A percentile compares a stretch with the other conserved stretches of the same genome.
Conservation (phyloP, 371 early-diverging fungal genomes). For the Apophysomyces ossiformis region DNA sequence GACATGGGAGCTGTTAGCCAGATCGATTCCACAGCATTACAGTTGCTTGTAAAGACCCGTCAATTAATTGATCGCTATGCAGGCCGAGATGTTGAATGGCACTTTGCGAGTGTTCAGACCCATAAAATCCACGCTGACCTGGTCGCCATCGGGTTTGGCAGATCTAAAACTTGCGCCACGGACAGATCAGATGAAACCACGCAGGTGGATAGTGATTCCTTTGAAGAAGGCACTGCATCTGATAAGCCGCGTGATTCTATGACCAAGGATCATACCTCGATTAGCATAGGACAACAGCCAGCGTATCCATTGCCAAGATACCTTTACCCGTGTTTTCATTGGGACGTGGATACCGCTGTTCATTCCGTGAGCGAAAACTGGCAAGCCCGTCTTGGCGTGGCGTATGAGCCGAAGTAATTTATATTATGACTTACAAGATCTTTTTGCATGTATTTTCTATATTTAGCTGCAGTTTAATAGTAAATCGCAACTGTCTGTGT, state of each 20-base stretch:
- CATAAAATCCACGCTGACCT: slow-evolving; percentile 12
- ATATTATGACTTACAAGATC: not conserved
- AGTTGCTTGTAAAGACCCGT: slow-evolving; percentile 57
- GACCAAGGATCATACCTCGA: not conserved
- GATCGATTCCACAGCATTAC: slow-evolving; percentile 77
- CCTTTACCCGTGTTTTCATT: slow-evolving; percentile 28
- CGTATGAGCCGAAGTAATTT: not conserved
- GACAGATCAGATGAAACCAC: not conserved
- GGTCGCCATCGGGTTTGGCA: slow-evolving; percentile 18
- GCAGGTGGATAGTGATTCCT: not conserved
- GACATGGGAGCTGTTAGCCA: slow-evolving; percentile 73
- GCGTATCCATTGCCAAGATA: slow-evolving; percentile 21
- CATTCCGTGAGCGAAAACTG: not conserved
- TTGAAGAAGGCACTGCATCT: not conserved
- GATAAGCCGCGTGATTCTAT: not conserved
- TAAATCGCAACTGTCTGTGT: too few species aligned
- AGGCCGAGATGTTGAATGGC: slow-evolving; percentile 33
- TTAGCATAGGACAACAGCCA: not conserved
- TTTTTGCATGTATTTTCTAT: too few species aligned
- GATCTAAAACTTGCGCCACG: not conserved
- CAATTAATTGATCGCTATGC: slow-evolving; percentile 43
- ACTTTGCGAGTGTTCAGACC: slow-evolving; percentile 22
- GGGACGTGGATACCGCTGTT: slow-evolving; percentile 32
- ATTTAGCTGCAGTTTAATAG: too few species aligned
- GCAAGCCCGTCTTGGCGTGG: not conserved